Conservation (phyloP, 164 flowering plant species). For the Cinnamomum chago region DNA sequence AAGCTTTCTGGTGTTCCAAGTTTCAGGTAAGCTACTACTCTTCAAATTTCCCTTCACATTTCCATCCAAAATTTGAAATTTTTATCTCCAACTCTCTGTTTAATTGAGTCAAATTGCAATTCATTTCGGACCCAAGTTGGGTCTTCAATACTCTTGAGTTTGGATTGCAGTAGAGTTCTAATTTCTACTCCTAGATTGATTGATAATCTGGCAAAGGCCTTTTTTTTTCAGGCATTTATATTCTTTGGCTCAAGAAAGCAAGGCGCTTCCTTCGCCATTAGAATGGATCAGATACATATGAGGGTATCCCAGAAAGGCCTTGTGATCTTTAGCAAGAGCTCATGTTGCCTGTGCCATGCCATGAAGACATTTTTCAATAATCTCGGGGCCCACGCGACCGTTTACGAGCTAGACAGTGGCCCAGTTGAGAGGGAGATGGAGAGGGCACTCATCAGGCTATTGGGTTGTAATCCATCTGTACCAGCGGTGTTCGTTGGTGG, state of each 20-base stretch:
- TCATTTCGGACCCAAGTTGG: background rate
- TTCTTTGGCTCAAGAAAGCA: background rate
- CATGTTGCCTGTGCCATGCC: slow-evolving; percentile 69
- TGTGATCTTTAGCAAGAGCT: slow-evolving; percentile 68
- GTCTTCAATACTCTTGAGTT: background rate
- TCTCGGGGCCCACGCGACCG: slow-evolving; percentile 45
- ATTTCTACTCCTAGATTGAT: background rate
- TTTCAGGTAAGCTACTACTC: background rate
- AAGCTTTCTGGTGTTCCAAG: background rate
- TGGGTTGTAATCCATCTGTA: slow-evolving; percentile 43
- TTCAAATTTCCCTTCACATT: background rate
- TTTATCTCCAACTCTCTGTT: background rate
- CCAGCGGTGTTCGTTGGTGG: slow-evolving; percentile 62
- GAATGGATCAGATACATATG: slow-evolving; percentile 36
- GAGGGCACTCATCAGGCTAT: slow-evolving; percentile 36
- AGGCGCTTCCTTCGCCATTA: background rate
- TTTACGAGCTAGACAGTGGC: slow-evolving; percentile 48
- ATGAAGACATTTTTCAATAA: slow-evolving; percentile 46
- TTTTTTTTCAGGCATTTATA: background rate
- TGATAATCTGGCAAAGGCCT: background rate
- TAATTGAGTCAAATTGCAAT: no score
- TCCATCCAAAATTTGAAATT: background rate
- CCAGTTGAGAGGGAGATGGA: slow-evolving; percentile 46
- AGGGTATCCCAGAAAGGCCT: slow-evolving; percentile 51
- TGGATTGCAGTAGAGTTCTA: background rate